These are phyloP conservation scores for Falciphora oryzae DNA, from an alignment of 2,329 filamentous ascomycete genomes.

Conservation along the genomic window DNA sequence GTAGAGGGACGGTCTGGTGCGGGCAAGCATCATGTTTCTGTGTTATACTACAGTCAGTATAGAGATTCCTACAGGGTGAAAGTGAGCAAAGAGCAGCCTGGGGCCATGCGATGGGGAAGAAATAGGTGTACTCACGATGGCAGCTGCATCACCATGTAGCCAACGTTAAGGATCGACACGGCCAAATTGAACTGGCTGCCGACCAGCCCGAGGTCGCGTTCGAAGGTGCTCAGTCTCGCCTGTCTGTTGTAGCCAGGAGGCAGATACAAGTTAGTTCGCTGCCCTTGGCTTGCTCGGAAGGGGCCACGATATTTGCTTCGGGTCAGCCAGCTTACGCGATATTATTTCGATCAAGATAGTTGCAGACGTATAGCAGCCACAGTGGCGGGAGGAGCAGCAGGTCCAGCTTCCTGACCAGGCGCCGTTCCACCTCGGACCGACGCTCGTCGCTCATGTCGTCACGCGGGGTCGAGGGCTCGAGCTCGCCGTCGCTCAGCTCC, in stretches of 20 bases:
- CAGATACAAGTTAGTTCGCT: background rate
- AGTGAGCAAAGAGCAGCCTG: too few species aligned
- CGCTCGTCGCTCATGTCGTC: background rate
- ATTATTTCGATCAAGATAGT: slow-evolving; percentile 9
- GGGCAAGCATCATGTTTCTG: slow-evolving; percentile 25
- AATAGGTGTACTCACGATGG: background rate
- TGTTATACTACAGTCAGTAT: background rate
- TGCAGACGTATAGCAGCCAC: slow-evolving; percentile 9
- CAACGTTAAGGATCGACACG: slow-evolving; percentile 12
- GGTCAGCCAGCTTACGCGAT: background rate
- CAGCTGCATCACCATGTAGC: slow-evolving; percentile 13
- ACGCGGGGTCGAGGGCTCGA: background rate
- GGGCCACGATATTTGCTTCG: background rate
- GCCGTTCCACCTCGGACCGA: slow-evolving; percentile 5
- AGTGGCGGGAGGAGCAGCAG: slow-evolving; percentile 10
- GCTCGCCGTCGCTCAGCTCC: background rate
- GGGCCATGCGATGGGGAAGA: too few species aligned
- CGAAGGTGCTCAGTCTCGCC: slow-evolving; percentile 7
- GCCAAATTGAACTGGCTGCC: slow-evolving; percentile 12
- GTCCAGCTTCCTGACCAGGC: slow-evolving; percentile 13
- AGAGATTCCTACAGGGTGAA: background rate
- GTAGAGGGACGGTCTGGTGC: slow-evolving; percentile 20
- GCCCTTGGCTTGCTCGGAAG: too few species aligned
- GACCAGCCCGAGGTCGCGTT: slow-evolving; percentile 9
- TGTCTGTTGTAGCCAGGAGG: background rate